These are phyloP conservation scores for Aspergillus asperescens DNA, from an alignment of 495 filamentous ascomycete genomes.

Conservation along the genomic window DNA sequence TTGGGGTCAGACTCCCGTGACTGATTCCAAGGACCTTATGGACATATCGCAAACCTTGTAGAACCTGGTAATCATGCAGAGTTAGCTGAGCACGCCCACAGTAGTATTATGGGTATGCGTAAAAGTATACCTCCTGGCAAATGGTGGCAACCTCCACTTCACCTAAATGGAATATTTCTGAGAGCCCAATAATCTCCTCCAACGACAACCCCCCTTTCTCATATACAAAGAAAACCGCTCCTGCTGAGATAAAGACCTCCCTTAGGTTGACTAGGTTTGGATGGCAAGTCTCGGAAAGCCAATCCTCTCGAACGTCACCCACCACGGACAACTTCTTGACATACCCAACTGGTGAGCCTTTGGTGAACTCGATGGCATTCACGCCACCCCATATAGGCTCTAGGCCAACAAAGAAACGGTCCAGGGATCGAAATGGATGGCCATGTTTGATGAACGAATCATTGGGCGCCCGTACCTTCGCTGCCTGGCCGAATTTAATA, in stretches of 20 bases:
- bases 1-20: background rate
- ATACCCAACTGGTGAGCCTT: background rate
- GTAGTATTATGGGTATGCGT: background rate
- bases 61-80: slow-evolving; percentile 1
- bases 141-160: slow-evolving; percentile 11
- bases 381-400: slow-evolving; percentile 3
- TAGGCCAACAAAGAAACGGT: slow-evolving; percentile 7
- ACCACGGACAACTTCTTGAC: background rate
- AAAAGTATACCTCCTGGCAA: slow-evolving; percentile 7
- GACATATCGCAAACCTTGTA: slow-evolving; percentile 3
- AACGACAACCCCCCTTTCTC: slow-evolving; percentile 6
- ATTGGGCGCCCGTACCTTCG: no score
- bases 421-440: background rate
- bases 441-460: slow-evolving; percentile 7
- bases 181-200: slow-evolving; percentile 1
- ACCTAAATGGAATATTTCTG: slow-evolving; percentile 1
- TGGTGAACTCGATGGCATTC: slow-evolving; percentile 8
- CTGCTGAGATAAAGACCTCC: slow-evolving; percentile 1
- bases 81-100: background rate
- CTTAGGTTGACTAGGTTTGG: slow-evolving; percentile 4
- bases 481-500: no score
- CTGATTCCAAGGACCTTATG: slow-evolving; percentile 2
- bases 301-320: background rate
- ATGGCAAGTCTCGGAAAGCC: background rate
- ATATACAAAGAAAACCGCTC: slow-evolving; percentile 7